Percentiles rank a stretch among this genome's conserved stretches.
Evolutionary conservation across 1,139 yeast genomes (phyloP).

Genomic region (Candida frijolesensis): DNA sequence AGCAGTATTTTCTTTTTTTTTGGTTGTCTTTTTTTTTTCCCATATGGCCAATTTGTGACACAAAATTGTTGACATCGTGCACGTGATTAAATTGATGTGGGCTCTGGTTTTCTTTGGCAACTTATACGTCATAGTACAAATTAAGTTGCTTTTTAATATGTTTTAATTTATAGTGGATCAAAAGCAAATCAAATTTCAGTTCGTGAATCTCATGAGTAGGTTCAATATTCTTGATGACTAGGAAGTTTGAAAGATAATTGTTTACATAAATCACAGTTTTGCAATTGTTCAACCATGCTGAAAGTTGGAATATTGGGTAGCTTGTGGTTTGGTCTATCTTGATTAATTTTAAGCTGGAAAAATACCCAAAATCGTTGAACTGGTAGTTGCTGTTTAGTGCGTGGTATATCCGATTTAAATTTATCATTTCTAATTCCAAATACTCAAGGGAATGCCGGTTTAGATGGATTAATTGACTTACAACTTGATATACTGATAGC

Average conservation of each 20-base stretch:
- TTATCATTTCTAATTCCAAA: constrained; percentile 12
- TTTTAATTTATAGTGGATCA: background rate
- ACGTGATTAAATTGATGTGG: too few relatives aligned
- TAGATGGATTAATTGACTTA: constrained; percentile 2
- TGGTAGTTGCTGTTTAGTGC: background rate
- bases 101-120: too few relatives aligned
- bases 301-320: constrained; percentile 6
- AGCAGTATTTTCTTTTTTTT: constrained; percentile 1
- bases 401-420: constrained; percentile 6
- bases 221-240: background rate
- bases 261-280: constrained; percentile 5
- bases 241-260: constrained; percentile 6
- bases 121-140: background rate
- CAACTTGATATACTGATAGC: constrained; percentile 1
- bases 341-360: constrained; percentile 7
- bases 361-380: background rate
- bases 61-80: too few relatives aligned
- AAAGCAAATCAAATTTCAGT: constrained; percentile 1
- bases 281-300: constrained; percentile 9
- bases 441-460: constrained; percentile 5
- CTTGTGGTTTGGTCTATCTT: constrained; percentile 13
- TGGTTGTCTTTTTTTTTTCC: constrained; percentile 1
- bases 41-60: too few relatives aligned
- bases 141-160: background rate
- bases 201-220: background rate